Conservation (phyloP, 1,139 yeast species). For the Taphrina pruni region DNA sequence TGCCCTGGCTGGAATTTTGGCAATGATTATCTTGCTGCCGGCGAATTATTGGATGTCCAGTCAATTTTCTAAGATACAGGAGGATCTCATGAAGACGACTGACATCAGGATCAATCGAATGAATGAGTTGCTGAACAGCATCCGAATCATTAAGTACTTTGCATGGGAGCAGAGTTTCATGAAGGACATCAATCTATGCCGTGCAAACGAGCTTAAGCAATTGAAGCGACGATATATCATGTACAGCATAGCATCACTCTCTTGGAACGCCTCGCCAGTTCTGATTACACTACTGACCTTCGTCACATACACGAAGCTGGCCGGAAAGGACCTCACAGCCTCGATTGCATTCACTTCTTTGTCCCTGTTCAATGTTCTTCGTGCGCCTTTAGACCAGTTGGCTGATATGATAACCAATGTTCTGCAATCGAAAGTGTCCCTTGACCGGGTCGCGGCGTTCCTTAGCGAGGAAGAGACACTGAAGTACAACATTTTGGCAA, state of each 20-base stretch:
- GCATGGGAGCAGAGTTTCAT: conserved; percentile 84
- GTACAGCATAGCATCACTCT: conserved; percentile 69
- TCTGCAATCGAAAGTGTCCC: conserved; percentile 47
- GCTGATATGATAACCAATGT: conserved; percentile 58
- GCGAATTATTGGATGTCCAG: conserved; percentile 57
- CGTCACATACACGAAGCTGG: conserved; percentile 70
- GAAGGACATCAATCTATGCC: conserved; percentile 64
- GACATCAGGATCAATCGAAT: conserved; percentile 80
- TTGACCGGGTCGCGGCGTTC: conserved; percentile 66
- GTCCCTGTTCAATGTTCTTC: conserved; percentile 62
- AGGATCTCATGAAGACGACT: conserved; percentile 64
- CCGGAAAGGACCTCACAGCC: conserved; percentile 69
- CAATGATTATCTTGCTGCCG: conserved; percentile 67
- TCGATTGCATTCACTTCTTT: conserved; percentile 75
- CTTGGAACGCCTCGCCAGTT: conserved; percentile 79
- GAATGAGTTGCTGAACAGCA: conserved; percentile 80
- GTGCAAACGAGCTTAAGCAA: conserved; percentile 65
- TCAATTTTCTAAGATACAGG: conserved; percentile 45
- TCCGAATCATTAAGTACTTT: conserved; percentile 80
- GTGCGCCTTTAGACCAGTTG: conserved; percentile 63
- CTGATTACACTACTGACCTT: conserved; percentile 74
- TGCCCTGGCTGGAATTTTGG: conserved; percentile 70
- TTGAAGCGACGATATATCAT: conserved; percentile 62
- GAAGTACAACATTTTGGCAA: conserved; percentile 65
- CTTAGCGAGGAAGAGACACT: conserved; percentile 72